Base-by-base conservation (phyloP, 805 yeast genomes). In the Kockiozyma suomiensis region DNA sequence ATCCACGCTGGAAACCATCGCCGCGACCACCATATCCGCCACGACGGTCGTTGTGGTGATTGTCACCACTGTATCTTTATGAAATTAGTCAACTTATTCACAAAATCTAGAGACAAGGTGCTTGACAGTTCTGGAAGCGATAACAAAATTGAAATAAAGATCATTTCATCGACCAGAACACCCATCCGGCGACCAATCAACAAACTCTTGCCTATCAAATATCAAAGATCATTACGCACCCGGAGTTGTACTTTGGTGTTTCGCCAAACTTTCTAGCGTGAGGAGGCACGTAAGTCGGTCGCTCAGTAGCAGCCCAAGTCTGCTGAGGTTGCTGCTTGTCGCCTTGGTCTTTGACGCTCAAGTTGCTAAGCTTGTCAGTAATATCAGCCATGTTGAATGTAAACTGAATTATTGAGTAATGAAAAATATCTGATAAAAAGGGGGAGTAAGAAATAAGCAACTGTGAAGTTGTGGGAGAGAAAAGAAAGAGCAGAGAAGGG, bases 281-380 rank as follows among this genome's bases (percentile, higher is more conserved):
- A 66, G 87, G 87, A 49, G 86, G 87, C 43, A 82, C 84, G 73
- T 83, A 83, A 40, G 79, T 41, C 5, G 43, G 47, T 17, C 45
- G 38, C 17, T 35, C 56, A n/a, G 41, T 17, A 25, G 49, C 54
- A 17, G 38, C 49, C 49, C 49, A 45, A 15, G 49, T 25, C 49
- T 45, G 49, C 23, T 32, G 38, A 33, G 12, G 28, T 32, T 43
- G 46, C 23, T 28, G 49, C 37, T 32, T 25, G 45, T 32, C 53
- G 28, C 51, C 54, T 32, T 55, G 50, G 58, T 58, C 64, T 30
- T 56, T 56, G 46, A 63, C 40, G 47, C 43, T 49, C 58, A 63
- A 17, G 47, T 51, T 37, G 45, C 55, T 55, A 41, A 63, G 56
- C 41, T 57, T 56, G 25, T 63, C 66, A 25, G 66, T 52, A 61